These are phyloP conservation scores for Suillus lakei DNA, from an alignment of 768 basidiomycete species.

Conservation along the genomic window DNA sequence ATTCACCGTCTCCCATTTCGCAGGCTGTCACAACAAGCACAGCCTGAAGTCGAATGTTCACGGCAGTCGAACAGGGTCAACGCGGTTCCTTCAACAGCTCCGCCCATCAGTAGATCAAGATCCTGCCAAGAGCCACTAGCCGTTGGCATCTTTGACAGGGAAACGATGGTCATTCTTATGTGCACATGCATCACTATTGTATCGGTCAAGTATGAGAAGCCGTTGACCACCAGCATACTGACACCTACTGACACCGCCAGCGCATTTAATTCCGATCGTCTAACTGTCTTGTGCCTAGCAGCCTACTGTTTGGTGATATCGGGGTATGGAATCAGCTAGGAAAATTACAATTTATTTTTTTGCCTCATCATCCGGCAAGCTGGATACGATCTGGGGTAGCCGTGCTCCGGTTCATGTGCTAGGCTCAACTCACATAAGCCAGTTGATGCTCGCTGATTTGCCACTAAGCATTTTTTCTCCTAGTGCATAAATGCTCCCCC, in stretches of 20 bases:
- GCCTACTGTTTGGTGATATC: neutral
- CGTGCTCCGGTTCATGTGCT: neutral
- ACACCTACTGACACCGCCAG: neutral
- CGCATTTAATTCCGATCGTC: neutral
- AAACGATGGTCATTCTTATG: neutral
- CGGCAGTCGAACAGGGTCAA: neutral
- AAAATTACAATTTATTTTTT: neutral
- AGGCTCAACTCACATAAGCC: neutral
- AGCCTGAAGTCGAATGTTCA: neutral
- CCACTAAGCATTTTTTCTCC: neutral
- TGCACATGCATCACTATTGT: neutral
- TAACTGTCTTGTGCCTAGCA: neutral
- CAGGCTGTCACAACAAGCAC: constrained; percentile 1
- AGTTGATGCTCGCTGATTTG: neutral
- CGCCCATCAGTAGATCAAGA: neutral
- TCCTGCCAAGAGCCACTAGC: neutral
- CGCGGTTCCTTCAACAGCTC: neutral
- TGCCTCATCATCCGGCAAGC: neutral
- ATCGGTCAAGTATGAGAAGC: neutral
- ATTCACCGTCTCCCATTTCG: neutral
- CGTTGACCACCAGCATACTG: neutral
- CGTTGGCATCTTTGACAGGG: neutral
- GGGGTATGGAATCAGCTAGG: neutral
- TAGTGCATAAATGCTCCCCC: neutral
- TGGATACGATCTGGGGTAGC: neutral